phyloP scores from a whole-genome alignment of 2,329 filamentous ascomycete species.

The Ceratocystis harringtonii region DNA sequence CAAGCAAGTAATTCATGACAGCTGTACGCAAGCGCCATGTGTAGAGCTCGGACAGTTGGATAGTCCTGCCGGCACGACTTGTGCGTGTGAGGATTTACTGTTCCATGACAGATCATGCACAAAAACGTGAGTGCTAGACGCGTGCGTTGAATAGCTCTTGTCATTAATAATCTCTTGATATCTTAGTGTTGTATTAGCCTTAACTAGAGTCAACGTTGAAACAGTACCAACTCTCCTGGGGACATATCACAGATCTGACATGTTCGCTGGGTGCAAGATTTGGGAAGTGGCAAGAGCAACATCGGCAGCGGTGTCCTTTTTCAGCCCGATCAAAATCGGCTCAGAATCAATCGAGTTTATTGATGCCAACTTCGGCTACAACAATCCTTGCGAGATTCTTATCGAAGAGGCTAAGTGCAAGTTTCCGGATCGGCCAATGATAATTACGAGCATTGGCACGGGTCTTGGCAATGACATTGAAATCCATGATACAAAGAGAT shows the following conservation, averaged over 20 bases:
- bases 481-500: constrained; percentile 16
- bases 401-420: constrained; percentile 21
- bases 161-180: neutral
- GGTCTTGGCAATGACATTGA: constrained; percentile 20
- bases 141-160: neutral
- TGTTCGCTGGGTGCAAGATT: constrained; percentile 21
- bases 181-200: neutral
- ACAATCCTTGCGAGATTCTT: constrained; percentile 24
- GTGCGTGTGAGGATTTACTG: neutral
- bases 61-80: neutral
- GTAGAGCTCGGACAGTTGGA: neutral
- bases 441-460: constrained; percentile 22
- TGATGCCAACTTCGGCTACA: constrained; percentile 23
- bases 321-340: constrained; percentile 22
- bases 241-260: constrained; percentile 20
- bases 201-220: neutral
- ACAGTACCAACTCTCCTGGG: constrained; percentile 20
- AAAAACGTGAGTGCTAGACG: neutral
- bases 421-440: constrained; percentile 15
- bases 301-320: constrained; percentile 23
- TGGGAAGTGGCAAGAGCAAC: constrained; percentile 24
- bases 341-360: constrained; percentile 22
- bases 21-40: neutral
- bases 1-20: neutral
- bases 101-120: neutral